Evolutionary conservation across 176 grass and related monocot species (phyloP).

Genomic region (Aegilops speltoides): DNA sequence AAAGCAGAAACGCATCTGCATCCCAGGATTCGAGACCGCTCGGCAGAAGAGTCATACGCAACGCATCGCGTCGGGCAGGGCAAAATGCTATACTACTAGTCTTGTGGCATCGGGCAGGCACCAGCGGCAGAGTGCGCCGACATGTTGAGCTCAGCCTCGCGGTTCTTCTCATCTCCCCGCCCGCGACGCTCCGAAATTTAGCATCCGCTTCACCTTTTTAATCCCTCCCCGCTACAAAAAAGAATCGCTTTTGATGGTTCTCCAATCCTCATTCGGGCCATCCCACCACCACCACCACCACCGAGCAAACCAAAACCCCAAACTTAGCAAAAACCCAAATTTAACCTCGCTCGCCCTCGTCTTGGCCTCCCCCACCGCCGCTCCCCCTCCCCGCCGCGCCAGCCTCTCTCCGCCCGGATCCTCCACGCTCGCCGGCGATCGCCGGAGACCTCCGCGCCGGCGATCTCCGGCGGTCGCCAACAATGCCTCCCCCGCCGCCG

Average conservation of each 20-base stretch:
- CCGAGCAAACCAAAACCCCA: constrained; percentile 25
- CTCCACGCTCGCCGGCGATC: constrained; percentile 9
- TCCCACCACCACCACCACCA: neutral
- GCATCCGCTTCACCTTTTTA: neutral
- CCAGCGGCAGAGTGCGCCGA: too few species aligned
- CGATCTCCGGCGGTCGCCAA: neutral
- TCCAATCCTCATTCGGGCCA: neutral
- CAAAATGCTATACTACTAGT: too few species aligned
- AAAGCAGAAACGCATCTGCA: too few species aligned
- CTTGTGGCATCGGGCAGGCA: too few species aligned
- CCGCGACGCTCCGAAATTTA: neutral
- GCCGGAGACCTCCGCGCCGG: constrained; percentile 19
- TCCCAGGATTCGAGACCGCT: too few species aligned
- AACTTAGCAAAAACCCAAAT: constrained; percentile 33
- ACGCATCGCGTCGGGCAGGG: too few species aligned
- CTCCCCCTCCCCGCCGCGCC: neutral
- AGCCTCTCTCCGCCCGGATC: neutral
- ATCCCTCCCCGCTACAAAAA: neutral
- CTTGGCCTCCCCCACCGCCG: neutral
- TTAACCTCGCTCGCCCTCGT: constrained; percentile 4
- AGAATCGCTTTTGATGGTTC: neutral
- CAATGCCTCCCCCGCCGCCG: constrained; percentile 47
- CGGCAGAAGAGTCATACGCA: too few species aligned
- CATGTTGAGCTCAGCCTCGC: neutral
- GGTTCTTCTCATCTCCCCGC: neutral